Evolutionary conservation across 805 yeast genomes (phyloP), one percentile per base, ranked within the genome.

Genomic region (Metschnikowia peoriensis): DNA sequence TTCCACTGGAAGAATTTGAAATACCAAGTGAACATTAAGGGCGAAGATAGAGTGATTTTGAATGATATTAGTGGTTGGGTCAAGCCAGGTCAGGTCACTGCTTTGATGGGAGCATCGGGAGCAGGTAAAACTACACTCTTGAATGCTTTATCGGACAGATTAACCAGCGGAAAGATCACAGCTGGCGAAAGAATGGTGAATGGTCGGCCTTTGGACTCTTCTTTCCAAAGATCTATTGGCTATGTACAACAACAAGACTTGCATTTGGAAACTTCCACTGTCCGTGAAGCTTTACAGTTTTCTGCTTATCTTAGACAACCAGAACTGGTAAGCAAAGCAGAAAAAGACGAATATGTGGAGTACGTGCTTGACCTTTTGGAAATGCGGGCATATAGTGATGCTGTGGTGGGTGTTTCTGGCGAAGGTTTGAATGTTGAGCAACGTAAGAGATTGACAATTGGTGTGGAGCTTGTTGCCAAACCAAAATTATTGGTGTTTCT

Each of bases 31-130:
- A 79, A 79, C 8, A 69, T 72, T 62, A 73, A 71, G 11, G 76
- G 75, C 15, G 56, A 55, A 8, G 61, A 70, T 15, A 60, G 77
- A 16, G 68, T 66, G 47, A 65, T 62, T 71, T 75, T 58, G 65
- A 67, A 63, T 28, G 49, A 51, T 22, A 62, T 69, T 9, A 61
- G 64, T 46, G 73, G 73, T 0, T 68, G 59, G 57, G 63, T 66
- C 45, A 54, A 59, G 34, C 84, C 86, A 1, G 86, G 85, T 38
- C 73, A 78, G 9, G 64, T 81, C 58, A 82, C 85, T n/a, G 85
- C 86, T 7, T 64, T 81, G 27, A 79, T 81, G 83, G 85, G 85
- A 56, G 83, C 79, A 38, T 79, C 84, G 5, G 84, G 85, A 61
- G 84, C 84, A 29, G 85, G 85, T 63, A 81, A 81, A 57, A 81